A percentile compares a stretch with the other conserved stretches of the same genome.
These are phyloP conservation scores for Panicum hallii DNA, from an alignment of 202 grass and related monocot species.

Conservation along the genomic window DNA sequence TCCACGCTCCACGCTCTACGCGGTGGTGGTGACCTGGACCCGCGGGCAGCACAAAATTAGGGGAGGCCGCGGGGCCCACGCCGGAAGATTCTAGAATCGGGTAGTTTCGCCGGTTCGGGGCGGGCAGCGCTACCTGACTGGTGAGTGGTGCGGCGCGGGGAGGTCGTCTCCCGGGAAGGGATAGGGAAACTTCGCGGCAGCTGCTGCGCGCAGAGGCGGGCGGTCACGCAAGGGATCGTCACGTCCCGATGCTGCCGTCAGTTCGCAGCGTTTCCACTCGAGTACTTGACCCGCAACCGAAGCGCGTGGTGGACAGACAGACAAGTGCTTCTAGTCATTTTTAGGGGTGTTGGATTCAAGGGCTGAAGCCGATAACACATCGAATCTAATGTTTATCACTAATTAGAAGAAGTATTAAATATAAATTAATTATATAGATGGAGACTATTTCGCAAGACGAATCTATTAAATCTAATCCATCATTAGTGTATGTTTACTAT, in stretches of 20 bases:
- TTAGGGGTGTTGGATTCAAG: too few species aligned
- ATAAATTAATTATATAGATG: too few species aligned
- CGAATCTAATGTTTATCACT: too few species aligned
- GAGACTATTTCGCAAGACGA: too few species aligned
- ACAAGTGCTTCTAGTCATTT: too few species aligned
- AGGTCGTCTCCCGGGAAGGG: not conserved
- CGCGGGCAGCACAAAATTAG: conserved; percentile 21
- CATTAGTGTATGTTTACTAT: too few species aligned
- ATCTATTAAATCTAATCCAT: too few species aligned
- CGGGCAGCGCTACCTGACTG: not conserved
- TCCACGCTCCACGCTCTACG: not conserved
- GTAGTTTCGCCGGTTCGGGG: not conserved
- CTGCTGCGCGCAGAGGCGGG: not conserved
- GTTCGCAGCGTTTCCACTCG: not conserved
- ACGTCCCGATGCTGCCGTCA: not conserved
- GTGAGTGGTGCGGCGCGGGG: not conserved
- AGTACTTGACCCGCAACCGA: not conserved
- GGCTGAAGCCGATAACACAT: too few species aligned
- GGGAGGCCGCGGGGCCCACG: conserved; percentile 22
- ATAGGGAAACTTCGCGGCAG: not conserved
- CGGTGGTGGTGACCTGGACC: conserved; percentile 23
- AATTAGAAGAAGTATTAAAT: too few species aligned
- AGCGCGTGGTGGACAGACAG: too few species aligned
- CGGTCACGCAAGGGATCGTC: too few species aligned
- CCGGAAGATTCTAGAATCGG: conserved; percentile 48